These are phyloP conservation scores for Hyaloscypha hepaticicola DNA, from an alignment of 495 filamentous ascomycete species.

Conservation along the genomic window DNA sequence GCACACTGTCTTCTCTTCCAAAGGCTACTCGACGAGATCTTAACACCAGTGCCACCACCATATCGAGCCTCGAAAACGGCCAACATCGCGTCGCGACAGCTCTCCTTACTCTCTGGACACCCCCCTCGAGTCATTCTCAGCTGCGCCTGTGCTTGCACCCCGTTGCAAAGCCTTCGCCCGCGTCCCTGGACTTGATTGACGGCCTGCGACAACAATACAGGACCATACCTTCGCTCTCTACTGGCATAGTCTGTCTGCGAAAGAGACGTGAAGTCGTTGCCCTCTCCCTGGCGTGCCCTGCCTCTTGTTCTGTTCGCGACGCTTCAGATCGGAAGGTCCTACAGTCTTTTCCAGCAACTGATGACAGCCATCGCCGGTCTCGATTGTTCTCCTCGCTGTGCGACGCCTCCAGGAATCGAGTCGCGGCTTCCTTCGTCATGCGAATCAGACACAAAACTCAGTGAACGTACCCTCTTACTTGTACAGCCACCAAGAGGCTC, in stretches of 20 bases:
- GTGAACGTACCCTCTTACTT: constrained; percentile 47
- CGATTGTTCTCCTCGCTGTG: constrained; percentile 31
- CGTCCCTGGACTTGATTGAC: background rate
- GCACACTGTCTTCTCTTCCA: background rate
- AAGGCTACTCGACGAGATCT: constrained; percentile 2
- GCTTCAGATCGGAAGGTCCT: constrained; percentile 4
- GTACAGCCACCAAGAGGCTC: constrained; percentile 57
- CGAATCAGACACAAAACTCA: constrained; percentile 49
- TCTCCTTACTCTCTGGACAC: background rate
- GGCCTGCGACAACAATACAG: constrained; percentile 2
- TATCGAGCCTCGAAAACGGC: constrained; percentile 9
- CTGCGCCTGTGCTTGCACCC: constrained; percentile 19
- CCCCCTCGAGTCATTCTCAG: background rate
- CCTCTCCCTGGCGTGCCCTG: background rate
- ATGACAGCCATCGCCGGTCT: constrained; percentile 28
- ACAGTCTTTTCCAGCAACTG: constrained; percentile 24
- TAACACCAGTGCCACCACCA: background rate
- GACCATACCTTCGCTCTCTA: background rate
- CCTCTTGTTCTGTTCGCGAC: constrained; percentile 4
- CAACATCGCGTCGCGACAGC: constrained; percentile 16
- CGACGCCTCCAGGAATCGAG: constrained; percentile 32
- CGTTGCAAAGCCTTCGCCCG: constrained; percentile 23
- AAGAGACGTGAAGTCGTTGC: background rate
- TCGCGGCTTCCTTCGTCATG: constrained; percentile 51
- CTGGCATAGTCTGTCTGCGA: background rate